Conservation (phyloP, 2,329 filamentous ascomycete species). For the Colletotrichum aenigma region DNA sequence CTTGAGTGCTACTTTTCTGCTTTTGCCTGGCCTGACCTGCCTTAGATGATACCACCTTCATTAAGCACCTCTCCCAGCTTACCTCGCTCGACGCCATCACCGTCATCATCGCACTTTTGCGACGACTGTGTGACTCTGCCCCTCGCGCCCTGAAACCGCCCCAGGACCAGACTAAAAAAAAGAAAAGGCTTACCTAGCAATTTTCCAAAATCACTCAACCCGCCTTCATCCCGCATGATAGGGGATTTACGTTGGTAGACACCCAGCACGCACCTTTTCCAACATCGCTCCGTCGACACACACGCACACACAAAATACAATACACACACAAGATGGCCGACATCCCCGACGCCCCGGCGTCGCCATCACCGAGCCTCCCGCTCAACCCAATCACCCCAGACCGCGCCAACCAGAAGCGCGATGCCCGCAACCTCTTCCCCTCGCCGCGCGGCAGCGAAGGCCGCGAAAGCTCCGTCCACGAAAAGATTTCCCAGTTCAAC, state of each 20-base stretch:
- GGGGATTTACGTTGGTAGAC: background rate
- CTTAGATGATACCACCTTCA: slow-evolving; percentile 11
- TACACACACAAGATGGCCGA: slow-evolving; percentile 40
- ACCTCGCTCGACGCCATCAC: background rate
- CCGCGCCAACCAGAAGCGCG: slow-evolving; percentile 59
- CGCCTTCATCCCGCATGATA: background rate
- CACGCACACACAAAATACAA: background rate
- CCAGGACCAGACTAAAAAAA: background rate
- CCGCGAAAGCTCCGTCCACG: slow-evolving; percentile 66
- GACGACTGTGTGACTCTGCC: background rate
- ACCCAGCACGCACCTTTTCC: background rate
- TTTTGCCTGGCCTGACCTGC: background rate
- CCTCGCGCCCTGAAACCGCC: background rate
- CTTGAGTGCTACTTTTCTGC: background rate
- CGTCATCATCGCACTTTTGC: background rate
- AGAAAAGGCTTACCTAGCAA: background rate
- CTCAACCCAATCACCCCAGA: slow-evolving; percentile 68
- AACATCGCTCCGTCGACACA: background rate
- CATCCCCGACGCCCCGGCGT: slow-evolving; percentile 45
- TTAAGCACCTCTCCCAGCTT: background rate
- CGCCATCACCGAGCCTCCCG: slow-evolving; percentile 57
- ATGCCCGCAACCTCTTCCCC: slow-evolving; percentile 40
- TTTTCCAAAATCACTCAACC: background rate
- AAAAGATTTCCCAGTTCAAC: slow-evolving; percentile 77
- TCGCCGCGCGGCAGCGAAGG: slow-evolving; percentile 35